These are phyloP conservation scores for Parastagonospora nodorum DNA, from an alignment of 2,329 filamentous ascomycete genomes.

Conservation along the genomic window DNA sequence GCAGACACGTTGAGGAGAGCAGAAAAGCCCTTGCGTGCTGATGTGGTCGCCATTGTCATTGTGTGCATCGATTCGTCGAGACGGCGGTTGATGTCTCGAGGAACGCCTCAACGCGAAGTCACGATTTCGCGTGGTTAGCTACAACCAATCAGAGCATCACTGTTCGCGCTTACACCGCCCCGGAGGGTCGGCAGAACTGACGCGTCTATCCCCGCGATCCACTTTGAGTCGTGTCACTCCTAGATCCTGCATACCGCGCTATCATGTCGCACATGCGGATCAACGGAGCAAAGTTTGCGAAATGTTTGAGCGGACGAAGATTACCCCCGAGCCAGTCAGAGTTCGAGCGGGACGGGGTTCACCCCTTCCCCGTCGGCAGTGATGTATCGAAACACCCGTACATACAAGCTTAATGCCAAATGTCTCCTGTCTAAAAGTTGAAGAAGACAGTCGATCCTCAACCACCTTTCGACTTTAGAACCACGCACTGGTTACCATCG, in stretches of 20 bases:
- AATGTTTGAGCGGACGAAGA: too few species aligned
- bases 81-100: neutral
- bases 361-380: neutral
- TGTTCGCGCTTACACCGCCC: neutral
- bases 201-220: neutral
- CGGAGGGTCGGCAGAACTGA: neutral
- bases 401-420: too few species aligned
- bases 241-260: too few species aligned
- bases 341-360: neutral
- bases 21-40: conserved; percentile 25
- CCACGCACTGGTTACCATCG: too few species aligned
- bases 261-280: too few species aligned
- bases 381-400: neutral
- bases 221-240: neutral
- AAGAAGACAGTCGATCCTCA: too few species aligned
- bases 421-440: too few species aligned
- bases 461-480: too few species aligned
- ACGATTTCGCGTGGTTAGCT: conserved; percentile 8
- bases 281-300: too few species aligned
- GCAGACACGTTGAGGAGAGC: conserved; percentile 19
- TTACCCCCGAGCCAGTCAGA: too few species aligned
- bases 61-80: neutral
- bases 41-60: conserved; percentile 21
- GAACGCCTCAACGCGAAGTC: conserved; percentile 17
- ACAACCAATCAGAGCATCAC: conserved; percentile 2